Evolutionary conservation across 208 protist species (phyloP).

Genomic region (Crithidia mellificae): DNA sequence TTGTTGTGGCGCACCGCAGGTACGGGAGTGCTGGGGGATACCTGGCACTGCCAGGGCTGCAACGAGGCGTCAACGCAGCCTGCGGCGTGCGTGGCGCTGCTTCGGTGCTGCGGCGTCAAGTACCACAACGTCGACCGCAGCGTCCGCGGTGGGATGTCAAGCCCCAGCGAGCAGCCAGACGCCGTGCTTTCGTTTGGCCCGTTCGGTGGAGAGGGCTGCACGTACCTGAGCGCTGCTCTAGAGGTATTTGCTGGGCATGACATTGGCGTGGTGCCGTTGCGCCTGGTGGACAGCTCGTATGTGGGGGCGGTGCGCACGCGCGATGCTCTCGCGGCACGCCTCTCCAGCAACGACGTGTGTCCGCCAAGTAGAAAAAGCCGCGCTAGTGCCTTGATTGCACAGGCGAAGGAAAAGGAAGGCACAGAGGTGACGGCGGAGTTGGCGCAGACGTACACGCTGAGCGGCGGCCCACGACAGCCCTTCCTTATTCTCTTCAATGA

Average conservation of each 20-base stretch:
- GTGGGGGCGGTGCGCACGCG: constrained; percentile 53
- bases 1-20: constrained; percentile 24
- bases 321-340: constrained; percentile 44
- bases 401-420: constrained; percentile 12
- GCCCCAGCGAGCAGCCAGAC: background rate
- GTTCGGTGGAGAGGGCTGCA: constrained; percentile 49
- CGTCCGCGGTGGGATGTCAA: background rate
- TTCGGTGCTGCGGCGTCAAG: constrained; percentile 42
- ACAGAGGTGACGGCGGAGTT: background rate
- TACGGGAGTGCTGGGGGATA: constrained; percentile 47
- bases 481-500: constrained; percentile 23
- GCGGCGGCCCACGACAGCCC: constrained; percentile 2
- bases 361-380: background rate
- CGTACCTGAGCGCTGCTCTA: constrained; percentile 57
- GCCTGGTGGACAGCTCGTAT: constrained; percentile 62
- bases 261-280: constrained; percentile 47
- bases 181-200: constrained; percentile 48
- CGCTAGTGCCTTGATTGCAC: constrained; percentile 7
- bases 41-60: constrained; percentile 33
- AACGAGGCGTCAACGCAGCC: constrained; percentile 7
- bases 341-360: constrained; percentile 36
- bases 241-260: constrained; percentile 45
- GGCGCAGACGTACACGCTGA: background rate
- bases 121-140: constrained; percentile 51
- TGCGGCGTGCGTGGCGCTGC: constrained; percentile 14